A percentile compares a stretch with the other conserved stretches of the same genome.
Evolutionary conservation across 352 stramenopile genomes (phyloP).

Genomic region (Phytopythium boreale): DNA sequence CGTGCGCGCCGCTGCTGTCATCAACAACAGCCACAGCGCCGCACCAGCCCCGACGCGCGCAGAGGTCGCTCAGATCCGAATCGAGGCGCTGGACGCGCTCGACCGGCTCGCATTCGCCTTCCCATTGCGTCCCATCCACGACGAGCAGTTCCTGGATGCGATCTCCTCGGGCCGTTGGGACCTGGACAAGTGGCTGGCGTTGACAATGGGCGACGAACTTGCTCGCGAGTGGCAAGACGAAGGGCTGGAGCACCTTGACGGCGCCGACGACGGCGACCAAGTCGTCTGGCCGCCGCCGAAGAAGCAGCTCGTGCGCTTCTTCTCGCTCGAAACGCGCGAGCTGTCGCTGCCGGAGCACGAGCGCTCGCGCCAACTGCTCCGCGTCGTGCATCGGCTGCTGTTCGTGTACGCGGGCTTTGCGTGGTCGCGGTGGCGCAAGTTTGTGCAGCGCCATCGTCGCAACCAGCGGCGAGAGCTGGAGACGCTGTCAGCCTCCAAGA

Average conservation of each 20-base stretch:
- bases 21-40: slow-evolving; percentile 5
- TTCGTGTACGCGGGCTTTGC: slow-evolving; percentile 59
- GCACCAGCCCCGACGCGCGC: slow-evolving; percentile 15
- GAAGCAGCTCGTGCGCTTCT: slow-evolving; percentile 30
- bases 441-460: slow-evolving; percentile 31
- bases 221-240: slow-evolving; percentile 48
- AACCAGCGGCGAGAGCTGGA: slow-evolving; percentile 28
- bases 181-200: slow-evolving; percentile 40
- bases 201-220: slow-evolving; percentile 7
- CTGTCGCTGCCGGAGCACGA: slow-evolving; percentile 42
- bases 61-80: slow-evolving; percentile 36
- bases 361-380: slow-evolving; percentile 30
- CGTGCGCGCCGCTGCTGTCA: background rate
- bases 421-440: slow-evolving; percentile 50
- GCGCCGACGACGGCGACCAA: background rate
- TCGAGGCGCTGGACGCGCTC: slow-evolving; percentile 38
- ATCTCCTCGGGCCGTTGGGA: slow-evolving; percentile 38
- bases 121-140: slow-evolving; percentile 33
- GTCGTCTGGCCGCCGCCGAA: background rate
- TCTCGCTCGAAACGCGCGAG: slow-evolving; percentile 41
- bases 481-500: slow-evolving; percentile 14
- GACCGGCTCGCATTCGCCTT: slow-evolving; percentile 32
- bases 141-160: slow-evolving; percentile 33
- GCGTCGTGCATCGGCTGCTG: slow-evolving; percentile 59
- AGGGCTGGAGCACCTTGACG: slow-evolving; percentile 13